Evolutionary conservation across 768 basidiomycete genomes (phyloP), one percentile per base, ranked within the genome.

Genomic region (Candolleomyces eurysporus): DNA sequence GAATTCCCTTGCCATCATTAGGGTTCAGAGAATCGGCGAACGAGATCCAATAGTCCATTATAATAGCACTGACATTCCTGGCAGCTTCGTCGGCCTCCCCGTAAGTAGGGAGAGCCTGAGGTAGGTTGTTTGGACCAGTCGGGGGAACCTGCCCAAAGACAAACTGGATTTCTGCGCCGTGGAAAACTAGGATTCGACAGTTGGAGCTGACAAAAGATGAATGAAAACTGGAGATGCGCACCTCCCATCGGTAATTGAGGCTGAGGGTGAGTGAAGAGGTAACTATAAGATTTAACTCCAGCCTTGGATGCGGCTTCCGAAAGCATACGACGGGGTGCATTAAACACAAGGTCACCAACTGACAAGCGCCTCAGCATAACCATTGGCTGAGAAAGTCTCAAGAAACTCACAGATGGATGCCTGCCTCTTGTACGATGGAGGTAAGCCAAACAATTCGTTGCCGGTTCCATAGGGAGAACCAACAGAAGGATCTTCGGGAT

Each of bases 401-500:
- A 36, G 54, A 11, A 36, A 56, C 67, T 39, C 36, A 75, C 77
- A 52, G 21, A 79, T 55, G 0, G 73, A 67, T 4, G 76, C 64
- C 26, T 61, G 65, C 5, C 75, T 72, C 61, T 78, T 75, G 65
- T 67, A 78, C 17, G 67, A 64, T 50, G 66, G 62, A 19, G 68
- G 63, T 14, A 78, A 64, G 0, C 80, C 80, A 61, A 82, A 82
- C 0, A 79, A 78, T 19, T 79, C 65, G 61, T 76, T 73, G 5
- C 82, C 80, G 2, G 81, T 83, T 14, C 71, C 72, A 63, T 75
- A 84, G 0, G 82, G 82, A 0, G 79, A 78, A 4, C 82, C 82
- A 39, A 72, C 61, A 14, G 77, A 67, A 21, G 82, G 77, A 43
- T 70, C 66, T 58, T 79, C 69, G 0, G 81, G 80, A 64, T 83